Evolutionary conservation across 176 grass and related monocot genomes (phyloP).

Genomic region (Guadua angustifolia): DNA sequence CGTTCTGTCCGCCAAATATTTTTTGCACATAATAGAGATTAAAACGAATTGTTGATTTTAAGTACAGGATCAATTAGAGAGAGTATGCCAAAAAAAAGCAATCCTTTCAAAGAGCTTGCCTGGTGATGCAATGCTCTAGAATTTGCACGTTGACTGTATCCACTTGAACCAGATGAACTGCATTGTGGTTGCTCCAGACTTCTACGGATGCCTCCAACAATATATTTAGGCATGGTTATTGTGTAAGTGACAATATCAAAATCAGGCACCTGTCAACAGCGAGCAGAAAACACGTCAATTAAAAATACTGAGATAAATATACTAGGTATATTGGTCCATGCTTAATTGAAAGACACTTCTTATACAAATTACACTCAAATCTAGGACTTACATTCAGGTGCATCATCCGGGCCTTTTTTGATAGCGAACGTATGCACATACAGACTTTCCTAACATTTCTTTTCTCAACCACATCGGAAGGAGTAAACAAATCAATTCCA

Average conservation of each 20-base stretch:
- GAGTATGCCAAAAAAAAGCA: constrained; percentile 7
- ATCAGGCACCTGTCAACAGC: constrained; percentile 71
- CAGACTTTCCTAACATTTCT: constrained; percentile 82
- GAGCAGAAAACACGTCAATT: constrained; percentile 17
- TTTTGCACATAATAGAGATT: constrained; percentile 43
- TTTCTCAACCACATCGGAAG: constrained; percentile 89
- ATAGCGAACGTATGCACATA: constrained; percentile 86
- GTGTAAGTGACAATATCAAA: constrained; percentile 90
- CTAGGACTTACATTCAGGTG: constrained; percentile 66
- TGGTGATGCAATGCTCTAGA: constrained; percentile 47
- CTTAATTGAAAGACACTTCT: constrained; percentile 9
- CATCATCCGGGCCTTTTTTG: constrained; percentile 66
- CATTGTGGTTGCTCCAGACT: constrained; percentile 69
- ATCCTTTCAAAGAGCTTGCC: constrained; percentile 46
- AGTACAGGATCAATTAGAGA: background rate
- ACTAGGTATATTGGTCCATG: background rate
- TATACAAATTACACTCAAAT: background rate
- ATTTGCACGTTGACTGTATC: constrained; percentile 43
- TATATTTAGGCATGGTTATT: constrained; percentile 87
- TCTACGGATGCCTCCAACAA: constrained; percentile 82
- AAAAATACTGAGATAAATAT: background rate
- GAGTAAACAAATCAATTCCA: constrained; percentile 86
- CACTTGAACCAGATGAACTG: constrained; percentile 68
- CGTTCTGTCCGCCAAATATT: constrained; percentile 42
- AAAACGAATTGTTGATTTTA: constrained; percentile 23